These are phyloP conservation scores for Parietichytrium sp. DNA, from an alignment of 108 stramenopile species.

Conservation along the genomic window DNA sequence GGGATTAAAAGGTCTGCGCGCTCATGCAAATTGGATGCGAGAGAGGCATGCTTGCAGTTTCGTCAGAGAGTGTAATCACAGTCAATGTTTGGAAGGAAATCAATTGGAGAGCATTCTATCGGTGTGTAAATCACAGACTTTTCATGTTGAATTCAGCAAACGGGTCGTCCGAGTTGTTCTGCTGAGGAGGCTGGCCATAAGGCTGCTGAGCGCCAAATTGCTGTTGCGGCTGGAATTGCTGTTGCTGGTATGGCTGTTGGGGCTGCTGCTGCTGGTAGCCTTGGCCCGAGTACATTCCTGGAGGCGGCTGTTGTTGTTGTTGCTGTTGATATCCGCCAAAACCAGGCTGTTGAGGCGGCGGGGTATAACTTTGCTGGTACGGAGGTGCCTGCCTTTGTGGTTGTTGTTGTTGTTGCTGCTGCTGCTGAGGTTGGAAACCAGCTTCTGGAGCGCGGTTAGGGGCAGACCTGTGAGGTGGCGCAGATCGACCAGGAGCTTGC, in stretches of 20 bases:
- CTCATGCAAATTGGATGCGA: too few relatives aligned
- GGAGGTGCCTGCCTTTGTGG: neutral
- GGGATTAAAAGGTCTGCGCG: too few relatives aligned
- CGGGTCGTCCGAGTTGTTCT: conserved; percentile 18
- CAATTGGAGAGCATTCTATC: neutral
- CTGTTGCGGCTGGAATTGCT: neutral
- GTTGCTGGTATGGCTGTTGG: too few relatives aligned
- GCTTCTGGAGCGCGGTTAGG: too few relatives aligned
- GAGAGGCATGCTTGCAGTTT: too few relatives aligned
- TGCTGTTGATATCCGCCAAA: neutral
- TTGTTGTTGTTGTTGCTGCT: neutral
- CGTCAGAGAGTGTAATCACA: too few relatives aligned
- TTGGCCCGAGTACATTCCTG: neutral
- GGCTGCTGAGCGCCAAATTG: neutral
- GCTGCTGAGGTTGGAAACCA: neutral
- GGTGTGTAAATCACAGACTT: too few relatives aligned
- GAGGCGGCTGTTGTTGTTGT: neutral
- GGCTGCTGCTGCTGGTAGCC: conserved; percentile 21
- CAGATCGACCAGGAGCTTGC: too few relatives aligned
- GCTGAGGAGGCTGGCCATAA: too few relatives aligned
- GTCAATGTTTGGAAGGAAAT: too few relatives aligned
- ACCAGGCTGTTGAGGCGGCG: neutral
- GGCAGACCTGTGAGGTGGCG: too few relatives aligned
- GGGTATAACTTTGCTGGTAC: neutral
- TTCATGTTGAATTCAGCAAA: conserved; percentile 6